Evolutionary conservation across 2,329 filamentous ascomycete species (phyloP).

Genomic region (Phialophora expanda): DNA sequence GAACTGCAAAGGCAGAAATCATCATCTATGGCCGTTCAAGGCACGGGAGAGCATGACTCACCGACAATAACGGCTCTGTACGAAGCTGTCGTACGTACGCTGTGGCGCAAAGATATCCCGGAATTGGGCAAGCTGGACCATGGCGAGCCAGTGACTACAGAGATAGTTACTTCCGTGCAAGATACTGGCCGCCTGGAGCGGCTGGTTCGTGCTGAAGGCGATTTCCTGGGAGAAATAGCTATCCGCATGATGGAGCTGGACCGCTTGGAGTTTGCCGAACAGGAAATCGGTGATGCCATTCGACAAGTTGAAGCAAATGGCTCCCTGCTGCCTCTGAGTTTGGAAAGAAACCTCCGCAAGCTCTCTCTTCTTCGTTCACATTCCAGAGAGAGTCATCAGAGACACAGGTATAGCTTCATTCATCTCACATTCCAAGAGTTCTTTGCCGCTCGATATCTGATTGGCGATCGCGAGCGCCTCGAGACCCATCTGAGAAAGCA

Average conservation of each 20-base stretch:
- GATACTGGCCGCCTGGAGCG: too few relatives aligned
- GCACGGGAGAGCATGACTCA: background rate
- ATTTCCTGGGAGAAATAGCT: background rate
- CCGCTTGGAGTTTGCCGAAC: background rate
- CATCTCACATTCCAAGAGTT: slow-evolving; percentile 14
- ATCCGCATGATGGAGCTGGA: background rate
- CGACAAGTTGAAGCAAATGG: background rate
- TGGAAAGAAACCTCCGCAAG: background rate
- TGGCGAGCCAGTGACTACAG: background rate
- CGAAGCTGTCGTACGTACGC: background rate
- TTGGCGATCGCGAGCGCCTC: background rate
- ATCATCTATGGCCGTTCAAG: background rate
- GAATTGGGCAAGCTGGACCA: background rate
- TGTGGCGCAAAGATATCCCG: background rate
- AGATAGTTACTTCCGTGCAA: too few relatives aligned
- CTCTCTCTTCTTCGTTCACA: background rate
- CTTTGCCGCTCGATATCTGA: slow-evolving; percentile 9
- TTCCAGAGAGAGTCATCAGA: background rate
- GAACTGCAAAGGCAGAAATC: too few relatives aligned
- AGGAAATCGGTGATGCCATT: background rate
- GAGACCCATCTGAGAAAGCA: slow-evolving; percentile 41
- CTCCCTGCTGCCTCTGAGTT: too few relatives aligned
- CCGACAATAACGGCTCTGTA: background rate
- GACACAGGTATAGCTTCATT: slow-evolving; percentile 5
- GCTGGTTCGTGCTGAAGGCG: too few relatives aligned